phyloP scores from a whole-genome alignment of 208 protist species.

The Phytomonas sp. region DNA sequence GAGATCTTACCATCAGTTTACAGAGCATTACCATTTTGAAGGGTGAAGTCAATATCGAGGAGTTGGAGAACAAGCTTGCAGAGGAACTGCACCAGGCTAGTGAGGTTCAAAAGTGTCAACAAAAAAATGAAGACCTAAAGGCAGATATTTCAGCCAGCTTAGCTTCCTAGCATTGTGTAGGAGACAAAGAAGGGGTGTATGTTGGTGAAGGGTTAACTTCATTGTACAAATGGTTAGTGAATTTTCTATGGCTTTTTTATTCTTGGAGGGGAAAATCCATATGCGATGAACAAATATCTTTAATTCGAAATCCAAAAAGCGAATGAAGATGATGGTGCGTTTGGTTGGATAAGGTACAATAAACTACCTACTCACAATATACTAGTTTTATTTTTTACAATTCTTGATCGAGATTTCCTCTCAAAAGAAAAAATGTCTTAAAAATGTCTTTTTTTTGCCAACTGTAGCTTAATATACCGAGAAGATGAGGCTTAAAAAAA shows the following conservation, averaged over 20 bases:
- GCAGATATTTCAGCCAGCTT: background rate
- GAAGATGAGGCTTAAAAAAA: background rate
- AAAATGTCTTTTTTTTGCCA: background rate
- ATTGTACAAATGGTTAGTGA: background rate
- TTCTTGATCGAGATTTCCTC: background rate
- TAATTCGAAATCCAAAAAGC: background rate
- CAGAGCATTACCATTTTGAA: constrained; percentile 68
- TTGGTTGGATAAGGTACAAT: background rate
- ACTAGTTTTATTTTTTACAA: background rate
- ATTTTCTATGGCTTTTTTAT: background rate
- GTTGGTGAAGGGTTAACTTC: background rate
- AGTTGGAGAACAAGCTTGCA: constrained; percentile 26
- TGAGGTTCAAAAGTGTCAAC: constrained; percentile 16
- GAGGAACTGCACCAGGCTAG: constrained; percentile 20
- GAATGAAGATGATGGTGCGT: background rate
- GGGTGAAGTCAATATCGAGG: constrained; percentile 48
- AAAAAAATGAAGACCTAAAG: background rate
- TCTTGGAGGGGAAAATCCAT: background rate
- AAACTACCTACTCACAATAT: background rate
- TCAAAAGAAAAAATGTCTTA: background rate
- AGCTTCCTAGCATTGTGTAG: background rate
- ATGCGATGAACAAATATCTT: background rate
- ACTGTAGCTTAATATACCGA: background rate
- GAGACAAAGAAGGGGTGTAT: background rate
- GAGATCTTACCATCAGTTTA: constrained; percentile 38